These are phyloP conservation scores for Xylaria sp. DNA, from an alignment of 2,329 filamentous ascomycete genomes.

Conservation along the genomic window DNA sequence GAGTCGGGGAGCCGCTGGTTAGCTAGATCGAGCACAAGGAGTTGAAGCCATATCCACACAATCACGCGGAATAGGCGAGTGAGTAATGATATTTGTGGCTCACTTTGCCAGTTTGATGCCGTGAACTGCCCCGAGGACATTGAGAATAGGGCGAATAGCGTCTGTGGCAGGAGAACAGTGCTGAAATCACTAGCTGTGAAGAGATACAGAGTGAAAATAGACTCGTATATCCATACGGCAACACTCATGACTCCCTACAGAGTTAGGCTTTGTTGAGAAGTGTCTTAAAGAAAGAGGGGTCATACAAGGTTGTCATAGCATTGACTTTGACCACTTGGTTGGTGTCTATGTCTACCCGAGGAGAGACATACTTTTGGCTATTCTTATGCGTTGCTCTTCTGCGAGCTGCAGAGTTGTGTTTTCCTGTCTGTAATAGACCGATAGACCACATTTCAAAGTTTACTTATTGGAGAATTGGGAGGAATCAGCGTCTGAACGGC, in stretches of 20 bases:
- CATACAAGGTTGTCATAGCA: conserved; percentile 5
- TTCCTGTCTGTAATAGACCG: conserved; percentile 3
- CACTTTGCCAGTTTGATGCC: background rate
- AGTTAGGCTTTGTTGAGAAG: conserved; percentile 1
- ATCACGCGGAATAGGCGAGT: conserved; percentile 5
- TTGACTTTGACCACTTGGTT: conserved; percentile 1
- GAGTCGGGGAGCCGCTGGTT: conserved; percentile 29
- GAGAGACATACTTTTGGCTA: background rate
- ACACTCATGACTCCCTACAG: conserved; percentile 2
- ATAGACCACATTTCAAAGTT: conserved; percentile 13
- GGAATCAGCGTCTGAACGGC: background rate
- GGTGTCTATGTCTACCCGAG: conserved; percentile 7
- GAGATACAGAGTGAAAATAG: conserved; percentile 24
- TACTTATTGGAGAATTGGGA: background rate
- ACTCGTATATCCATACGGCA: conserved; percentile 5
- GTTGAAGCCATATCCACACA: conserved; percentile 27
- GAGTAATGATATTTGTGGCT: background rate
- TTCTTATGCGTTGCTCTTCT: conserved; percentile 1
- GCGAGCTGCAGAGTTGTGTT: background rate
- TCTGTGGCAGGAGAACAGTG: conserved; percentile 23
- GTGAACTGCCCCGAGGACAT: conserved; percentile 14
- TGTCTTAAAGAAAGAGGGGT: background rate
- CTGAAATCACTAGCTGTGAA: conserved; percentile 28
- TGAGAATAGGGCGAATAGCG: conserved; percentile 24
- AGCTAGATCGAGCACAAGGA: conserved; percentile 24